Conservation (phyloP, 148 eudicot species). For the Arbutus unedo region DNA sequence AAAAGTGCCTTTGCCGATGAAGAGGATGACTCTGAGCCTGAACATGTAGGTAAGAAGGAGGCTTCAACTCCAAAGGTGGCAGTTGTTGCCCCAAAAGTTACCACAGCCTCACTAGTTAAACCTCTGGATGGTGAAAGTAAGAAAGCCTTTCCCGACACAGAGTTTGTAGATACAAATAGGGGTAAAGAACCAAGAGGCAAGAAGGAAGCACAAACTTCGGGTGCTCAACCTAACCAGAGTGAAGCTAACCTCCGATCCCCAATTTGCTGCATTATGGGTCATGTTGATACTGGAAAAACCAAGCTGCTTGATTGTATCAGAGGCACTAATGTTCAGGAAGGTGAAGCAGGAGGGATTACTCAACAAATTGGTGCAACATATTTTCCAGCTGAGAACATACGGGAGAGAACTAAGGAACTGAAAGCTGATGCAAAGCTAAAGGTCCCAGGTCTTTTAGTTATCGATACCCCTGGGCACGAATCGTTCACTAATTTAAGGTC, state of each 20-base stretch:
- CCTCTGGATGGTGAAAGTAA: conserved; percentile 32
- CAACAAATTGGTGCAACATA: conserved; percentile 96
- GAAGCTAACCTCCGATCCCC: conserved; percentile 71
- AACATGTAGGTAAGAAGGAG: conserved; percentile 40
- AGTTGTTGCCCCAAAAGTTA: conserved; percentile 21
- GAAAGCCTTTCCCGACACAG: conserved; percentile 30
- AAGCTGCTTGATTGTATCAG: conserved; percentile 87
- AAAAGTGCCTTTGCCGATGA: conserved; percentile 79
- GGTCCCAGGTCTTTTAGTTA: conserved; percentile 89
- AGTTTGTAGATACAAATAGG: conserved; percentile 29
- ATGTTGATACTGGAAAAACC: conserved; percentile 93
- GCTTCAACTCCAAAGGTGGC: conserved; percentile 28
- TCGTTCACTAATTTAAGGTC: conserved; percentile 83
- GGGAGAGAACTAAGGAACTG: conserved; percentile 87
- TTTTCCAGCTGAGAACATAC: conserved; percentile 84
- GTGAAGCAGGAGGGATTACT: conserved; percentile 98
- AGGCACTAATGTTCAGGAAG: conserved; percentile 94
- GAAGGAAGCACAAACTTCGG: conserved; percentile 29
- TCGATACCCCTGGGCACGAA: conserved; percentile 96
- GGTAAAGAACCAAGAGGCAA: conserved; percentile 29
- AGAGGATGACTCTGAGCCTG: conserved; percentile 68
- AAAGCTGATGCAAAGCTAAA: conserved; percentile 91
- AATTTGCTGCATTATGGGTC: conserved; percentile 96
- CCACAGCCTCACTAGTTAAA: conserved; percentile 23
- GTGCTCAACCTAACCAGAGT: conserved; percentile 26